A percentile compares a stretch with the other conserved stretches of the same genome.
These are phyloP conservation scores for Hygrophorus russula DNA, from an alignment of 768 basidiomycete genomes.

Conservation along the genomic window DNA sequence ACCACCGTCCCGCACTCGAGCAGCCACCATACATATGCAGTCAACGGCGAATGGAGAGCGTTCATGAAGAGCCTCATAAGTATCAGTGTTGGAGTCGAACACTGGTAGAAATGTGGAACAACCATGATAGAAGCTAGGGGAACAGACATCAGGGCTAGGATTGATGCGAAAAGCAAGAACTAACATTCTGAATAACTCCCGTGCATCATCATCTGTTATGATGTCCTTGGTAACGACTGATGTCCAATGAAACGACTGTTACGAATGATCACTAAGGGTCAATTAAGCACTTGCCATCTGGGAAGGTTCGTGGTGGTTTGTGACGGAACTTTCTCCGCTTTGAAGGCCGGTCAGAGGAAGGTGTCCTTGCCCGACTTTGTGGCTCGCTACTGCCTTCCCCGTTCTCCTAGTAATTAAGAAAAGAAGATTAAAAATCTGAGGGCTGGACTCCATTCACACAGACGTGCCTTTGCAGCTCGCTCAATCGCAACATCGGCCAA, in stretches of 20 bases:
- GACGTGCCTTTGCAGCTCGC: slow-evolving; percentile 60
- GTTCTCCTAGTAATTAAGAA: slow-evolving; percentile 42
- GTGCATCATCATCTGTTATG: slow-evolving; percentile 73
- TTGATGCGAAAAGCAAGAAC: slow-evolving; percentile 14
- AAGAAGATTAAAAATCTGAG: slow-evolving; percentile 8
- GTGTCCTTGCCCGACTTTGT: slow-evolving; percentile 62
- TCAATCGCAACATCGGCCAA: slow-evolving; percentile 75
- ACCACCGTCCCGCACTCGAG: slow-evolving; percentile 83
- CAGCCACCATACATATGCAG: slow-evolving; percentile 88
- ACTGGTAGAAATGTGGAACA: slow-evolving; percentile 87
- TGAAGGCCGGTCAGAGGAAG: slow-evolving; percentile 59
- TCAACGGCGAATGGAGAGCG: slow-evolving; percentile 92
- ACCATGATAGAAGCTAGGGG: slow-evolving; percentile 75
- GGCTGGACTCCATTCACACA: slow-evolving; percentile 1
- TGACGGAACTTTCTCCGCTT: slow-evolving; percentile 69
- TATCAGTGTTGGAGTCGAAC: slow-evolving; percentile 75
- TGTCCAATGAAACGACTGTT: background rate
- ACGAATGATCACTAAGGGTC: slow-evolving; percentile 1
- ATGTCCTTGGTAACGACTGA: slow-evolving; percentile 78
- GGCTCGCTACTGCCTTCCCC: slow-evolving; percentile 62
- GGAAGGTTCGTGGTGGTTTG: slow-evolving; percentile 51
- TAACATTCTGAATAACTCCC: slow-evolving; percentile 78
- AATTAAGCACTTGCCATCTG: slow-evolving; percentile 47
- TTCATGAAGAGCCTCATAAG: slow-evolving; percentile 74
- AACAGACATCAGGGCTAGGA: slow-evolving; percentile 8